phyloP scores from a whole-genome alignment of 805 yeast genomes.

The Kodamaea laetipori region DNA sequence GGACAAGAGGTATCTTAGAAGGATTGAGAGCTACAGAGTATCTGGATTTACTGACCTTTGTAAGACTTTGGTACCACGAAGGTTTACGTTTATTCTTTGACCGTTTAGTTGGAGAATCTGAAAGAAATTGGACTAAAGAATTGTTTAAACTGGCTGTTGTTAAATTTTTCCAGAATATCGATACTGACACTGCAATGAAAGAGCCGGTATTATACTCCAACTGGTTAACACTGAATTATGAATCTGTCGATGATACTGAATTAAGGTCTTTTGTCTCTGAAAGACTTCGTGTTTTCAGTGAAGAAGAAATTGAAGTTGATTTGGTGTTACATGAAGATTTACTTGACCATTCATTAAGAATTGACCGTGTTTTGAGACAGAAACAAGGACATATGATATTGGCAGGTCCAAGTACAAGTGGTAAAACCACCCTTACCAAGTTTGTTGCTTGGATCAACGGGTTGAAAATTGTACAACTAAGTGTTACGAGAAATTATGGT shows the following conservation, averaged over 20 bases:
- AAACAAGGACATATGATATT: conserved; percentile 89
- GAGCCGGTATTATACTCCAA: conserved; percentile 67
- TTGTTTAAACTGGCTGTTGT: conserved; percentile 34
- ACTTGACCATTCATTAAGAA: conserved; percentile 71
- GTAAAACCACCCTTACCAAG: conserved; percentile 71
- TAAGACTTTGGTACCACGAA: conserved; percentile 80
- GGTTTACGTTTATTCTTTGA: conserved; percentile 78
- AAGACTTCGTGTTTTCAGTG: conserved; percentile 69
- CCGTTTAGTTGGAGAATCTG: conserved; percentile 52
- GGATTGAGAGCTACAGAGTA: conserved; percentile 43
- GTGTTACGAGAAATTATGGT: conserved; percentile 54
- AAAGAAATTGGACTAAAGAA: conserved; percentile 51
- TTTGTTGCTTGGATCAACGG: conserved; percentile 96
- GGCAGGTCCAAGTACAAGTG: conserved; percentile 81
- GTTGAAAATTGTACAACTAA: conserved; percentile 56
- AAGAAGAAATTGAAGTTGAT: conserved; percentile 68
- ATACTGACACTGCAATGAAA: conserved; percentile 34
- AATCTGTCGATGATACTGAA: conserved; percentile 51
- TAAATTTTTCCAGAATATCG: conserved; percentile 49
- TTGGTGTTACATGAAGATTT: conserved; percentile 68
- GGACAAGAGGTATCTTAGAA: conserved; percentile 74
- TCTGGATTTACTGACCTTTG: conserved; percentile 40
- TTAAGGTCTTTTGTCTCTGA: conserved; percentile 59
- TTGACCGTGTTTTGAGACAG: conserved; percentile 80
- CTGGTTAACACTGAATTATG: conserved; percentile 71